A percentile compares a stretch with the other conserved stretches of the same genome.
These are phyloP conservation scores for Carex littledalei DNA, from an alignment of 176 grass and related monocot genomes.

Conservation along the genomic window DNA sequence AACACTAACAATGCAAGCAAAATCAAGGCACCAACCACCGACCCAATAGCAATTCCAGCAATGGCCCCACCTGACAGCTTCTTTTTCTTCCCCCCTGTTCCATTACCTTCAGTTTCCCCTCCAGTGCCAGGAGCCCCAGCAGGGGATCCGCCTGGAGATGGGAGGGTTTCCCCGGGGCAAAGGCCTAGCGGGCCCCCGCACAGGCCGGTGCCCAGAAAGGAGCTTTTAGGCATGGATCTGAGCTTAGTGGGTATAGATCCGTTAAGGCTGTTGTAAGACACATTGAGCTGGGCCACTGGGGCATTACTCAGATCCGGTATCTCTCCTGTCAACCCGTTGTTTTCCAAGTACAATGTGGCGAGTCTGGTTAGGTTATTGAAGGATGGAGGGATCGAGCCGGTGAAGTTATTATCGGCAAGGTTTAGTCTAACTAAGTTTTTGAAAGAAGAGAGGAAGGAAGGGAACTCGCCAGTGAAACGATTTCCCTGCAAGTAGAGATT, in stretches of 20 bases:
- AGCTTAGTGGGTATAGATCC: constrained; percentile 80
- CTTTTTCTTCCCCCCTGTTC: constrained; percentile 44
- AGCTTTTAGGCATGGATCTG: constrained; percentile 56
- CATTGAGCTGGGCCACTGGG: constrained; percentile 82
- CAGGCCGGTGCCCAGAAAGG: constrained; percentile 66
- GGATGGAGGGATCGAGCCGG: constrained; percentile 53
- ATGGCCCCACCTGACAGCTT: constrained; percentile 96
- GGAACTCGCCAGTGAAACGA: constrained; percentile 58
- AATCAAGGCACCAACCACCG: constrained; percentile 48
- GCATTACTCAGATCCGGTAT: constrained; percentile 69
- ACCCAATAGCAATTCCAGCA: constrained; percentile 85
- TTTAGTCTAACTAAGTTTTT: constrained; percentile 80
- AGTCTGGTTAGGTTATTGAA: constrained; percentile 80
- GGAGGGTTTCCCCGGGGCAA: constrained; percentile 57
- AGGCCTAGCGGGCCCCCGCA: constrained; percentile 73
- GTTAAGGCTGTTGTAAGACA: constrained; percentile 81
- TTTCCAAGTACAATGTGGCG: constrained; percentile 61
- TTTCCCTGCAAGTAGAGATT: constrained; percentile 90
- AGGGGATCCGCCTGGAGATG: constrained; percentile 35
- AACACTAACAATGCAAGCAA: constrained; percentile 52
- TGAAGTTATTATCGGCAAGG: constrained; percentile 66
- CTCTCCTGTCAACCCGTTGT: constrained; percentile 63
- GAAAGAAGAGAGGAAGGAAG: constrained; percentile 44
- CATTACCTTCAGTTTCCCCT: constrained; percentile 9
- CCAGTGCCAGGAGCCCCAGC: constrained; percentile 1